A percentile compares a stretch with the other conserved stretches of the same genome.
Evolutionary conservation across 345 rosid species (phyloP).

Genomic region (Bruguiera gymnorhiza): DNA sequence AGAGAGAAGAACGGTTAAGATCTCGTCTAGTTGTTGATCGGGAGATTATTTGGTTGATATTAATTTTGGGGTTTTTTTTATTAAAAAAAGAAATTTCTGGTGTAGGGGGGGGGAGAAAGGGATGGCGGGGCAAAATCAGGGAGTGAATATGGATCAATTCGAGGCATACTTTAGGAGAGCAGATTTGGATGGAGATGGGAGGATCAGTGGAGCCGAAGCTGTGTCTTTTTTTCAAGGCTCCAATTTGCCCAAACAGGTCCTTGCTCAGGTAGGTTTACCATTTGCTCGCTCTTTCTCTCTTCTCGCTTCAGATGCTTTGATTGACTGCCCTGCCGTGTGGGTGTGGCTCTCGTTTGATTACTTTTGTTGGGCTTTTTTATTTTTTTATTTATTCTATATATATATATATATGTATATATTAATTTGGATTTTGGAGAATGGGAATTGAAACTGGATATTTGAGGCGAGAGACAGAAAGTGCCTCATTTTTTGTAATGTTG

Average conservation of each 20-base stretch:
- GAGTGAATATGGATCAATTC: slow-evolving; percentile 63
- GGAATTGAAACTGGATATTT: no score
- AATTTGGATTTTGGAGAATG: no score
- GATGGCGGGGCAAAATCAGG: slow-evolving; percentile 50
- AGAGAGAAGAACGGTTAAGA: no score
- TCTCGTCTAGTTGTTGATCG: no score
- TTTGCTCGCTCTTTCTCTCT: background rate
- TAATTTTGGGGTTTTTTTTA: background rate
- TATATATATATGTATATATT: no score
- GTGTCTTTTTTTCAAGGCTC: slow-evolving; percentile 88
- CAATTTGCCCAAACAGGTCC: slow-evolving; percentile 77
- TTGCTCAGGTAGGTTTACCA: slow-evolving; percentile 63
- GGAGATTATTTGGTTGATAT: background rate
- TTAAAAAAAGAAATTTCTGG: no score
- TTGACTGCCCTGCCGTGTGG: background rate
- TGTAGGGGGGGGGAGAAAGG: background rate
- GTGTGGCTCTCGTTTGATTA: background rate
- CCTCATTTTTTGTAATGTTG: no score
- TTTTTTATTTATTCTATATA: no score
- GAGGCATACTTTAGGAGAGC: slow-evolving; percentile 83
- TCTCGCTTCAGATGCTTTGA: background rate
- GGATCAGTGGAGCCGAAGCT: slow-evolving; percentile 93
- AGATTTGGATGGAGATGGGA: slow-evolving; percentile 93
- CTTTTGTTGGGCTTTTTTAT: no score
- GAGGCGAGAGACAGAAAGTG: no score